A percentile compares a stretch with the other conserved stretches of the same genome.
Conservation (phyloP, 2,329 filamentous ascomycete genomes). For the Pseudofabraea citricarpa region DNA sequence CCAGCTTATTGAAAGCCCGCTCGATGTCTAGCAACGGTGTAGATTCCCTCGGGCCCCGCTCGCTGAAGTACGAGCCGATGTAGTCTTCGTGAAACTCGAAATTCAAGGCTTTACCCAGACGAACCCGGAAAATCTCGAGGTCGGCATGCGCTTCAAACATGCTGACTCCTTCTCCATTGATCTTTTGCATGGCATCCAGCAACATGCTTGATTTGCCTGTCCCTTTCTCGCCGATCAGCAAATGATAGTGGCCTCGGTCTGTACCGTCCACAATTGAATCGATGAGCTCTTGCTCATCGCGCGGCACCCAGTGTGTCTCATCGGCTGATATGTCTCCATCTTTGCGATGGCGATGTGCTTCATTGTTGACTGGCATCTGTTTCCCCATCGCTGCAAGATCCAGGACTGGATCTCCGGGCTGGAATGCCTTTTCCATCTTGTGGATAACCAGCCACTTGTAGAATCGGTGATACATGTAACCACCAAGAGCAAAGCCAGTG, state of each 20-base stretch:
- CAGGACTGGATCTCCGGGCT: conserved; percentile 84
- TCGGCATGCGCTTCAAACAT: conserved; percentile 98
- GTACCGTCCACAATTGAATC: conserved; percentile 77
- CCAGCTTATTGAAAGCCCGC: conserved; percentile 92
- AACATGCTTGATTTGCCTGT: conserved; percentile 97
- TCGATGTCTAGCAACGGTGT: conserved; percentile 94
- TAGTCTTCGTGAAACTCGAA: conserved; percentile 98
- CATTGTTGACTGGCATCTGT: conserved; percentile 40
- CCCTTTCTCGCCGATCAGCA: conserved; percentile 92
- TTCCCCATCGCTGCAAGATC: conserved; percentile 68
- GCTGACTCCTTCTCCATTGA: conserved; percentile 80
- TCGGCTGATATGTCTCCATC: conserved; percentile 7
- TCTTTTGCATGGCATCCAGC: conserved; percentile 89
- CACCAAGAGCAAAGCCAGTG: conserved; percentile 58
- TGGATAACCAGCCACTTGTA: conserved; percentile 89
- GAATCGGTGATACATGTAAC: conserved; percentile 72
- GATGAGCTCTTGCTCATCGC: conserved; percentile 76
- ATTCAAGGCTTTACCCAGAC: conserved; percentile 88
- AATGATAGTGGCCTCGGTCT: conserved; percentile 77
- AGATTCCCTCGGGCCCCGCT: conserved; percentile 85
- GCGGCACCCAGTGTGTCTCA: conserved; percentile 67
- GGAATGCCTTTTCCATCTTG: conserved; percentile 91
- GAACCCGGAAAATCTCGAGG: conserved; percentile 88
- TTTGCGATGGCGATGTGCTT: conserved; percentile 28
- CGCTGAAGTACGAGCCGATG: conserved; percentile 93